Percentiles rank a stretch among this genome's conserved stretches.
Evolutionary conservation across 2,329 filamentous ascomycete genomes (phyloP).

Genomic region (Lecanicillium sp.): DNA sequence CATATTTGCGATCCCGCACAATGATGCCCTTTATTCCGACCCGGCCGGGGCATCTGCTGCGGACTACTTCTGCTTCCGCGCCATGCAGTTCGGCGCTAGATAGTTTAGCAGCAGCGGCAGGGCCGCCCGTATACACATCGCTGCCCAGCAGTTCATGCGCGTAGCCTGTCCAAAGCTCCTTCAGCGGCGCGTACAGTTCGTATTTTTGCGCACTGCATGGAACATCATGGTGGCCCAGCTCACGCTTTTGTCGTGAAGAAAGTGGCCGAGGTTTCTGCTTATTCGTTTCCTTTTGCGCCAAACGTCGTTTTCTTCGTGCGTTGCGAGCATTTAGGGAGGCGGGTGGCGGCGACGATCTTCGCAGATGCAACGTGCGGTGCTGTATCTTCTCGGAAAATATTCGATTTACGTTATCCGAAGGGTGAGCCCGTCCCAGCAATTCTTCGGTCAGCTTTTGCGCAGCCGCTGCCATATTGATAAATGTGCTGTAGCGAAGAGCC

Average conservation of each 20-base stretch:
- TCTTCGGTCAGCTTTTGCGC: constrained; percentile 42
- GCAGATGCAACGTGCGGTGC: constrained; percentile 71
- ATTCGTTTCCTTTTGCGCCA: constrained; percentile 36
- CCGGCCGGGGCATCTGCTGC: constrained; percentile 71
- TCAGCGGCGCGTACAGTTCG: constrained; percentile 67
- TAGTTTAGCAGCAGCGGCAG: constrained; percentile 62
- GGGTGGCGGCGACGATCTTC: constrained; percentile 62
- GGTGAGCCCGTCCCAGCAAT: constrained; percentile 72
- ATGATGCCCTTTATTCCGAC: constrained; percentile 84
- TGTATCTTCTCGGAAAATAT: constrained; percentile 80
- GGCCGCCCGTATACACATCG: constrained; percentile 47
- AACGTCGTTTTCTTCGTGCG: constrained; percentile 42
- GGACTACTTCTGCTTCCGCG: constrained; percentile 71
- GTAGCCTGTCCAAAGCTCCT: constrained; percentile 77
- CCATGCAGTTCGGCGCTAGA: constrained; percentile 88
- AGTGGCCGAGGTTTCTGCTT: constrained; percentile 58
- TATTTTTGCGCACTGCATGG: constrained; percentile 57
- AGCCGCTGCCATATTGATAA: no score
- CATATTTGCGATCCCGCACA: constrained; percentile 78
- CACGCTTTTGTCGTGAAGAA: constrained; percentile 70
- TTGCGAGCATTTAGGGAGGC: constrained; percentile 47
- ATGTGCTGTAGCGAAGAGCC: no score
- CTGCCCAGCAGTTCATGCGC: constrained; percentile 71
- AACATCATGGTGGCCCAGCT: constrained; percentile 65
- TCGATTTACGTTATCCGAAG: constrained; percentile 58